These are phyloP conservation scores for Boechera retrofracta DNA, from an alignment of 345 rosid genomes.

Conservation along the genomic window DNA sequence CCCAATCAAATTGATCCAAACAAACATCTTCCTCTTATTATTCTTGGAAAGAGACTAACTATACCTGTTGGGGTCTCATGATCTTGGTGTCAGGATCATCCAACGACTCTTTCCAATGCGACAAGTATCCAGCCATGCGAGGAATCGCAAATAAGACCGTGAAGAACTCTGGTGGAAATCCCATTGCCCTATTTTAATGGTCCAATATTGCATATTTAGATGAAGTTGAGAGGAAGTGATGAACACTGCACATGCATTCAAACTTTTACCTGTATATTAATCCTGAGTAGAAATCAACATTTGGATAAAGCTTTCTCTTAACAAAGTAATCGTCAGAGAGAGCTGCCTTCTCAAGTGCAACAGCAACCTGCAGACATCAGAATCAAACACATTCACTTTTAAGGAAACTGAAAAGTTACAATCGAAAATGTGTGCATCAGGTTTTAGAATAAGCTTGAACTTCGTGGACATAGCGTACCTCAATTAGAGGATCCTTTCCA, in stretches of 20 bases:
- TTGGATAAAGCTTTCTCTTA: slow-evolving; percentile 92
- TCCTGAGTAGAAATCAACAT: slow-evolving; percentile 99
- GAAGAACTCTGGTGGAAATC: slow-evolving; percentile 96
- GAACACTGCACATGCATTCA: slow-evolving; percentile 1
- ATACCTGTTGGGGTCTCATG: slow-evolving; percentile 98
- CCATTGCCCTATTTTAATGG: slow-evolving; percentile 78
- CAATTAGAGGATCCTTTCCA: slow-evolving; percentile 96
- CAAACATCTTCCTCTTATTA: background rate
- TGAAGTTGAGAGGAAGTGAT: slow-evolving; percentile 18
- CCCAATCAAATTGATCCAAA: background rate
- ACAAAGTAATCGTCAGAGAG: slow-evolving; percentile 90
- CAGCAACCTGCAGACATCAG: slow-evolving; percentile 69
- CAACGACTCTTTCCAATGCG: slow-evolving; percentile 93
- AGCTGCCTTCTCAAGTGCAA: slow-evolving; percentile 97
- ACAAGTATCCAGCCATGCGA: slow-evolving; percentile 96
- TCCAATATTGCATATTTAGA: slow-evolving; percentile 19
- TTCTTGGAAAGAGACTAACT: slow-evolving; percentile 23
- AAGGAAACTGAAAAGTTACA: background rate
- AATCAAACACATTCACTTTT: background rate
- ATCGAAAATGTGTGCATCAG: background rate
- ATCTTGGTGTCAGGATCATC: slow-evolving; percentile 99
- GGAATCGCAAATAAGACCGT: slow-evolving; percentile 94
- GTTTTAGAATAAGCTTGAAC: background rate
- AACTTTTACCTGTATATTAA: slow-evolving; percentile 75
- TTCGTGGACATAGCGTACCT: slow-evolving; percentile 55